A percentile compares a stretch with the other conserved stretches of the same genome.
Evolutionary conservation across 1,284 basidiomycete species (phyloP).

Genomic region (Ganoderma multipileum): DNA sequence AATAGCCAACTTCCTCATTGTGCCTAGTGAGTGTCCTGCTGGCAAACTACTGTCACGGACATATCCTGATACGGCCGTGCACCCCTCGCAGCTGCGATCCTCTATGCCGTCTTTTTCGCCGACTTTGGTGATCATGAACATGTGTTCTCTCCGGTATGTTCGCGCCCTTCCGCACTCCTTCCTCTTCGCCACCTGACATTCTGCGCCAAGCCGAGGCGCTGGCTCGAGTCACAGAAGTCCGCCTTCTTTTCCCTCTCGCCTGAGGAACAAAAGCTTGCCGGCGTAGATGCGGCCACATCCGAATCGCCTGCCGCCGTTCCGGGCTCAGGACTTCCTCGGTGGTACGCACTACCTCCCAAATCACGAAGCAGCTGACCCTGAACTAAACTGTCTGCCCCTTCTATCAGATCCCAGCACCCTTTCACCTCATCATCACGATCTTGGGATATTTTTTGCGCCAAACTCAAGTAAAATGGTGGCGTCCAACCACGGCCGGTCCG

Average conservation of each 20-base stretch:
- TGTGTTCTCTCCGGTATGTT: constrained; percentile 70
- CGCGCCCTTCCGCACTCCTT: constrained; percentile 2
- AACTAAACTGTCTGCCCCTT: constrained; percentile 1
- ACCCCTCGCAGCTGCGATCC: constrained; percentile 47
- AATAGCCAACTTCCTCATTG: constrained; percentile 37
- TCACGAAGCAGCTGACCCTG: constrained; percentile 9
- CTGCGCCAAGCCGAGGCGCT: constrained; percentile 40
- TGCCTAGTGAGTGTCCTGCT: constrained; percentile 34
- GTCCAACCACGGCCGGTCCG: constrained; percentile 12
- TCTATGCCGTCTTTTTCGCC: constrained; percentile 68
- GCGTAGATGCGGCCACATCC: constrained; percentile 19
- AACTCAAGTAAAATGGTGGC: not conserved
- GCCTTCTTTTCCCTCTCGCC: constrained; percentile 45
- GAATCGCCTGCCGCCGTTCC: constrained; percentile 12
- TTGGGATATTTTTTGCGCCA: not conserved
- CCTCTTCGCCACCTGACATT: constrained; percentile 11
- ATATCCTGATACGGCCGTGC: not conserved
- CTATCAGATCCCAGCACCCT: constrained; percentile 13
- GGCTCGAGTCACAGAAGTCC: constrained; percentile 42
- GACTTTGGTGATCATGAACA: constrained; percentile 76
- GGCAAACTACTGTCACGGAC: constrained; percentile 3
- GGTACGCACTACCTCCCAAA: constrained; percentile 16
- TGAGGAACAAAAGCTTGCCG: constrained; percentile 40
- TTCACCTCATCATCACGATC: not conserved
- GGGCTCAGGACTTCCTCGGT: constrained; percentile 17